Base-by-base conservation (phyloP, 495 filamentous ascomycete genomes). In the Aspergillus egyptiacus region DNA sequence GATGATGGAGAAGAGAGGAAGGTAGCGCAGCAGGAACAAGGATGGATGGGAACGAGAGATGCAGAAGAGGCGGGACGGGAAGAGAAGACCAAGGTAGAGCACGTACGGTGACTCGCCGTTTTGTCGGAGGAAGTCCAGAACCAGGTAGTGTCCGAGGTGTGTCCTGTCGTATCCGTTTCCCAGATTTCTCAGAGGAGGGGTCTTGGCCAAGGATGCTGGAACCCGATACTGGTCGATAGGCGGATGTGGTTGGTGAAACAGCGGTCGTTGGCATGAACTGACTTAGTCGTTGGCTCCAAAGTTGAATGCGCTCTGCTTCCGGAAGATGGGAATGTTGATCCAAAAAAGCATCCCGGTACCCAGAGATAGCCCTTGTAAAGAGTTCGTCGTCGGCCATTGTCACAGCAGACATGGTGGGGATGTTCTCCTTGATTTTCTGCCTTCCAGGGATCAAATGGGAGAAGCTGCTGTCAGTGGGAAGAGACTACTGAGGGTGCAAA, bases 31-130 rank as follows among this genome's bases (percentile, higher is more conserved):
- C 36, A 50, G 53, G 55, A 58, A 55, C 48, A 53, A 19, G 49
- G 51, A 58, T 57, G 54, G 60, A 52, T 50, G 50, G 45, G 54
- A 51, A 57, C 52, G 51, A 48, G 54, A 52, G 51, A 32, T 50
- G 48, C 23, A 54, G 47, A 42, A 53, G 50, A 59, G 51, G 60
- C 43, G 43, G 43, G 43, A 46, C 58, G 59, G 70, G 59, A 69
- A 59, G 54, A 67, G 66, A 65, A 62, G 63, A 70, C 65, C 69
- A 70, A 68, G 54, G 51, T 57, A 49, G 63, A 63, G 67, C 61
- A 71, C 71, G 60, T 74, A 74, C 71, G 68, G 68, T 74, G 66
- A 69, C 71, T 69, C 68, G 67, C 59, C 71, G 70, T 65, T 74
- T 74, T 48, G 68, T 65, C 56, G 58, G 59, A 25, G 70, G 68